Evolutionary conservation across 441 rosid genomes (phyloP), one percentile per base, ranked within the genome.

Genomic region (Sinapis alba): DNA sequence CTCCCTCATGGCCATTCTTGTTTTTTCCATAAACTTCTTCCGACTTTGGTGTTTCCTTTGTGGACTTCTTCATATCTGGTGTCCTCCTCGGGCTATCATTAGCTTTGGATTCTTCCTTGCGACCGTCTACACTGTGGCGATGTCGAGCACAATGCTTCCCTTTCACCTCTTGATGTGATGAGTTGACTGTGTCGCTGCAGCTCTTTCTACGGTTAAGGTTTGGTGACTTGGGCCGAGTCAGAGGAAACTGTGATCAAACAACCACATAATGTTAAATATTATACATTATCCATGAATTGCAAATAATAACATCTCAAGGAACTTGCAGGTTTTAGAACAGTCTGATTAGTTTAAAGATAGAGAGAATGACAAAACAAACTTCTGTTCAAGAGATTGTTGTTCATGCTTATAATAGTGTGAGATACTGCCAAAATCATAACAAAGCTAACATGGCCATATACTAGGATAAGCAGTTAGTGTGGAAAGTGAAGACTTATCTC

Each of bases 141-240:
- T 83, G 84, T 64, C 77, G 75, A 41, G 78, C 85, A 75, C 81
- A 78, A 81, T 87, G 87, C 74, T 81, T 86, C 69, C 78, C 90
- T 62, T 79, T 89, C 68, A 78, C 90, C 38, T 82, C 89, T 34
- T 71, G 81, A 28, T 82, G 74, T 19, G 86, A 76, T 71, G 90
- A 20, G 66, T 72, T 81, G 76, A 89, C 89, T 11, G 88, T 56
- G 67, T 93, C 89, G 81, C 97, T 89, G 88, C 86, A 89, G 82
- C 97, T 88, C 77, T 92, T 82, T 79, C 75, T 80, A 3, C 77
- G 76, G 82, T 87, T 87, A 28, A 93, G 87, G 61, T 89, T 93
- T 50, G 98, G 98, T 13, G 98, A 93, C 77, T 82, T 84, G 7
- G 98, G 90, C 66, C 90, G 87, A 75, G 98, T 93, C 82, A 93